Evolutionary conservation across 352 stramenopile species (phyloP).

Genomic region (Phytophthora vignae): DNA sequence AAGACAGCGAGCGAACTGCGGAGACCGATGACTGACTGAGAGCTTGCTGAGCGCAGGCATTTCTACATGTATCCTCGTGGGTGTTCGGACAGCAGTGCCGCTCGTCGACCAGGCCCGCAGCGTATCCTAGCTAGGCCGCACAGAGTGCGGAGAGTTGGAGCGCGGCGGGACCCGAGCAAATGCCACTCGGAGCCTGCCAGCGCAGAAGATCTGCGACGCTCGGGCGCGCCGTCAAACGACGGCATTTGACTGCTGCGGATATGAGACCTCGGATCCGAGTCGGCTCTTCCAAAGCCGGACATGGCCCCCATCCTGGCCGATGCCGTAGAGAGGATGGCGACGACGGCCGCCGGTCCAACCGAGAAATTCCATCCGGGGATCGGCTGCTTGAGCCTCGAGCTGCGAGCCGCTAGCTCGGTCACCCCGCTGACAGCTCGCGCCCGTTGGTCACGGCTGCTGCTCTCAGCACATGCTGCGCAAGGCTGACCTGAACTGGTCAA

Average conservation of each 20-base stretch:
- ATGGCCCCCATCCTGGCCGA: slow-evolving; percentile 23
- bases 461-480: background rate
- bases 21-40: slow-evolving; percentile 31
- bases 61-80: slow-evolving; percentile 25
- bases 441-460: slow-evolving; percentile 16
- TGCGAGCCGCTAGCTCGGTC: background rate
- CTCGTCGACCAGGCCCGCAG: background rate
- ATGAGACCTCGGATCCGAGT: slow-evolving; percentile 15
- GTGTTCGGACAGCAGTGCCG: slow-evolving; percentile 14
- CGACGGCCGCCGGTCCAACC: slow-evolving; percentile 20
- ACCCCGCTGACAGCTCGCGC: background rate
- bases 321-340: slow-evolving; percentile 14
- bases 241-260: background rate
- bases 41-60: slow-evolving; percentile 32
- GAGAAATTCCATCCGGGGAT: slow-evolving; percentile 18
- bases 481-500: slow-evolving; percentile 26
- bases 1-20: background rate
- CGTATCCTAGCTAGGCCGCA: background rate
- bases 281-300: slow-evolving; percentile 9
- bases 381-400: background rate
- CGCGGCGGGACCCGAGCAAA: slow-evolving; percentile 3
- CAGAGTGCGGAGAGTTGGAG: slow-evolving; percentile 36
- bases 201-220: slow-evolving; percentile 27
- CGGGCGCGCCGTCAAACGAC: background rate
- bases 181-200: slow-evolving; percentile 4